phyloP scores from a whole-genome alignment of 805 yeast species.

The Starmerella stigmatis region DNA sequence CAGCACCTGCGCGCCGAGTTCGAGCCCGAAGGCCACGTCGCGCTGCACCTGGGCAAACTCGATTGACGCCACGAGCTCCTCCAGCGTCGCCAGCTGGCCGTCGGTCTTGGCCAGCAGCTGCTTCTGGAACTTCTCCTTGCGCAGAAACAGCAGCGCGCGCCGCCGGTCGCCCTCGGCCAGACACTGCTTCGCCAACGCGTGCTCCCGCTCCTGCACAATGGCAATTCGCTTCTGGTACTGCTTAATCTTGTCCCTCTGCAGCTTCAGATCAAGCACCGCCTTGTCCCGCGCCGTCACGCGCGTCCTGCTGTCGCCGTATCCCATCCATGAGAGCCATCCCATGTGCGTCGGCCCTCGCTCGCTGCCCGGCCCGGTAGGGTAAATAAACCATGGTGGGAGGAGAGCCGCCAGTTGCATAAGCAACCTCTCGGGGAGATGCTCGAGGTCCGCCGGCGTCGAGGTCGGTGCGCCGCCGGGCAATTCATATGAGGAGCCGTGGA shows the following conservation, averaged over 20 bases:
- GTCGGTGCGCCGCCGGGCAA: too few relatives aligned
- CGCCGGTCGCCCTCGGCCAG: conserved; percentile 43
- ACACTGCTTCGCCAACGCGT: conserved; percentile 47
- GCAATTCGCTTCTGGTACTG: conserved; percentile 58
- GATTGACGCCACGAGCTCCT: conserved; percentile 50
- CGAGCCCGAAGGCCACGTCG: conserved; percentile 69
- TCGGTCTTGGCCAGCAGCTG: conserved; percentile 58
- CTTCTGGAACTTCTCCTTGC: conserved; percentile 74
- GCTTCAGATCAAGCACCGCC: conserved; percentile 76
- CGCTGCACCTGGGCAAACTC: conserved; percentile 85
- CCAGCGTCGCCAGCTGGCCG: conserved; percentile 68
- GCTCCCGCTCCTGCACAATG: conserved; percentile 51
- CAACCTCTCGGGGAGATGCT: not conserved
- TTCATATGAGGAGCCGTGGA: too few relatives aligned
- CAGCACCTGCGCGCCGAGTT: conserved; percentile 70
- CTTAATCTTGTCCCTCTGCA: conserved; percentile 75
- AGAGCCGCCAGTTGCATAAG: not conserved
- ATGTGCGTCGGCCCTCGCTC: not conserved
- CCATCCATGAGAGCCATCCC: conserved; percentile 21
- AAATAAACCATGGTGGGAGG: too few relatives aligned
- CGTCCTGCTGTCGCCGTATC: conserved; percentile 16
- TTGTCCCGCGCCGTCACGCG: conserved; percentile 73
- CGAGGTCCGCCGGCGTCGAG: too few relatives aligned
- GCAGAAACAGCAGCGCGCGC: conserved; percentile 57
- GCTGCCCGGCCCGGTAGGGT: not conserved